phyloP scores from a whole-genome alignment of 1,284 basidiomycete genomes.

The Melampsora occidentalis region DNA sequence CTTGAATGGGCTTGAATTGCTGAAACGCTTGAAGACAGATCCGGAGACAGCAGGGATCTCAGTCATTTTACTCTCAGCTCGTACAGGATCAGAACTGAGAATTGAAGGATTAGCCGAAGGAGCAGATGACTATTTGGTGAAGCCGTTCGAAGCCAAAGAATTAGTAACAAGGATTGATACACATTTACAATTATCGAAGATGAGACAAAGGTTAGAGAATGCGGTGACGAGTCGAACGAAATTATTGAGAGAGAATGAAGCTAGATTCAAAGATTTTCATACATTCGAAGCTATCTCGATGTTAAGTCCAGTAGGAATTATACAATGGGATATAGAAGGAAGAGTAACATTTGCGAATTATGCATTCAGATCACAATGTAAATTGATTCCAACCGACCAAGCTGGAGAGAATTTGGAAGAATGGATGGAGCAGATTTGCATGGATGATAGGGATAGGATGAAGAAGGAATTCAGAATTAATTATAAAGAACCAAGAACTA shows the following conservation, averaged over 20 bases:
- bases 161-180: constrained; percentile 49
- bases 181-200: constrained; percentile 49
- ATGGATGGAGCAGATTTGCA: constrained; percentile 45
- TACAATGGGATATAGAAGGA: constrained; percentile 45
- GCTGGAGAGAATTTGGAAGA: constrained; percentile 41
- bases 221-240: constrained; percentile 49
- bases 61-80: constrained; percentile 50
- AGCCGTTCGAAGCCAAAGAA: constrained; percentile 51
- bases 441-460: constrained; percentile 41
- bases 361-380: constrained; percentile 31
- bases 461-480: constrained; percentile 25
- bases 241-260: constrained; percentile 48
- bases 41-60: constrained; percentile 46
- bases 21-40: constrained; percentile 46
- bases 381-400: constrained; percentile 8
- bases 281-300: constrained; percentile 48
- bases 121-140: constrained; percentile 49
- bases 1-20: constrained; percentile 47
- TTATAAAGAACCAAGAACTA: constrained; percentile 21
- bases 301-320: constrained; percentile 50
- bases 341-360: constrained; percentile 43
- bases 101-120: constrained; percentile 50
- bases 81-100: constrained; percentile 49
- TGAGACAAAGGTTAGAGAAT: constrained; percentile 49
- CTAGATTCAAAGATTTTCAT: constrained; percentile 47